Evolutionary conservation across 2,329 filamentous ascomycete species (phyloP).

Genomic region (Pezicula neosporulosa): DNA sequence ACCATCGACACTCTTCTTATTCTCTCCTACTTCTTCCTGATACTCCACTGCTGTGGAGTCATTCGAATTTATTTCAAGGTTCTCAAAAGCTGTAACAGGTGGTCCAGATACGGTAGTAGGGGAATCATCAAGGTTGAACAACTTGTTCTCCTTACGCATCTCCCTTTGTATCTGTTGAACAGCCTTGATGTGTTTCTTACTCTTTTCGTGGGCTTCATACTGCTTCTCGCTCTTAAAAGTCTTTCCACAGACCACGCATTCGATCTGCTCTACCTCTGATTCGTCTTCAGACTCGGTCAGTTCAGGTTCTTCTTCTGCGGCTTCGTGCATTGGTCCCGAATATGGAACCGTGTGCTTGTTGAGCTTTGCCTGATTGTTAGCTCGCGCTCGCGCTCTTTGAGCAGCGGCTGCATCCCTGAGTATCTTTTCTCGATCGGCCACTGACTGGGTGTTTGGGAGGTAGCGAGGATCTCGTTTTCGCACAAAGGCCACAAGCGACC

Average conservation of each 20-base stretch:
- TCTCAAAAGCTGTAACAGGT: constrained; percentile 17
- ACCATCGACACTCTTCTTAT: not conserved
- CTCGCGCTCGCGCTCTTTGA: constrained; percentile 79
- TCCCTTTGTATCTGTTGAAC: constrained; percentile 75
- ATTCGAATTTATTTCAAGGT: constrained; percentile 11
- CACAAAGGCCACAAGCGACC: constrained; percentile 81
- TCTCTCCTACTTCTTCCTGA: not conserved
- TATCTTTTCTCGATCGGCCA: constrained; percentile 75
- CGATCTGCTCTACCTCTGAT: constrained; percentile 55
- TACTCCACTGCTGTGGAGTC: not conserved
- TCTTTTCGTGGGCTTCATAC: constrained; percentile 87
- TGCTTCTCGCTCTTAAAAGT: constrained; percentile 90
- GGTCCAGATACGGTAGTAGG: not conserved
- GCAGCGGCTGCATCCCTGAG: constrained; percentile 76
- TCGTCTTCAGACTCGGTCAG: constrained; percentile 55
- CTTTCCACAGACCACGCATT: constrained; percentile 76
- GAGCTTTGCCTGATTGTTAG: constrained; percentile 74
- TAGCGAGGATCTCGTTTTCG: constrained; percentile 90
- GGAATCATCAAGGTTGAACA: constrained; percentile 45
- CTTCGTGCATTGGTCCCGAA: constrained; percentile 65
- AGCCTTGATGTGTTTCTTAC: constrained; percentile 92
- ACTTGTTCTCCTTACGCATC: constrained; percentile 76
- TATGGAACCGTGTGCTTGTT: constrained; percentile 62
- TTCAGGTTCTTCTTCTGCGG: constrained; percentile 46
- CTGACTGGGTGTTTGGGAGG: constrained; percentile 70